Evolutionary conservation across 108 stramenopile genomes (phyloP).

Genomic region (Nitzschia putrida): DNA sequence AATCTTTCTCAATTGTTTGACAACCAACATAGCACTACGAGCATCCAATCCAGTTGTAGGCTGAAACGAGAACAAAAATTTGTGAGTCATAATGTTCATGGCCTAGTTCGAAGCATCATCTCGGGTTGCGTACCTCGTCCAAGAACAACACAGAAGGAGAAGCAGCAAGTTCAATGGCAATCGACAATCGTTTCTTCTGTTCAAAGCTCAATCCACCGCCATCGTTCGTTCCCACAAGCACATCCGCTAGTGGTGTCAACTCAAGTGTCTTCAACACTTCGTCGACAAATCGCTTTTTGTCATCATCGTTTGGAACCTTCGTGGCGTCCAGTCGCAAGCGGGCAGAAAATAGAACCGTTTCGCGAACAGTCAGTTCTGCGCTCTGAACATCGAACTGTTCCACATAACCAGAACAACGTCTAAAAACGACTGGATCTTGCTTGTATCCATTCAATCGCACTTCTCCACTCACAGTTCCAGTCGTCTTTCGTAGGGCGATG

Average conservation of each 20-base stretch:
- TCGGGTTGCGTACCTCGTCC: slow-evolving; percentile 58
- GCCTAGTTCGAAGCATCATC: too few relatives aligned
- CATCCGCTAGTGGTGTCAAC: slow-evolving; percentile 62
- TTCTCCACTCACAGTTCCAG: slow-evolving; percentile 61
- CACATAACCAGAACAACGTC: slow-evolving; percentile 81
- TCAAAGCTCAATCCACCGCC: slow-evolving; percentile 72
- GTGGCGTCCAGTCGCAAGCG: slow-evolving; percentile 68
- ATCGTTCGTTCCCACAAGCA: slow-evolving; percentile 72
- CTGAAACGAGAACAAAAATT: slow-evolving; percentile 1
- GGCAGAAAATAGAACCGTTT: slow-evolving; percentile 89
- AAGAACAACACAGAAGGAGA: slow-evolving; percentile 67
- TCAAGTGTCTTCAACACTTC: slow-evolving; percentile 80
- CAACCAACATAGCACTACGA: slow-evolving; percentile 64
- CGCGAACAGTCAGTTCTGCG: slow-evolving; percentile 79
- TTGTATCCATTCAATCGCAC: slow-evolving; percentile 64
- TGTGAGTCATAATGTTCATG: background rate
- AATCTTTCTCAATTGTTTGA: slow-evolving; percentile 61
- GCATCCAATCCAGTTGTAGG: slow-evolving; percentile 77
- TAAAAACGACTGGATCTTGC: slow-evolving; percentile 63
- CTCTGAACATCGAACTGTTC: slow-evolving; percentile 91
- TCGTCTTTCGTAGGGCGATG: slow-evolving; percentile 67
- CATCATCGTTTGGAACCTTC: slow-evolving; percentile 43
- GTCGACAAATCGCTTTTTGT: slow-evolving; percentile 68
- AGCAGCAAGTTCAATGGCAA: slow-evolving; percentile 76
- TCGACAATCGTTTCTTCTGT: slow-evolving; percentile 78